These are phyloP conservation scores for Erythrophleum ivorense DNA, from an alignment of 331 rosid species.

Conservation along the genomic window DNA sequence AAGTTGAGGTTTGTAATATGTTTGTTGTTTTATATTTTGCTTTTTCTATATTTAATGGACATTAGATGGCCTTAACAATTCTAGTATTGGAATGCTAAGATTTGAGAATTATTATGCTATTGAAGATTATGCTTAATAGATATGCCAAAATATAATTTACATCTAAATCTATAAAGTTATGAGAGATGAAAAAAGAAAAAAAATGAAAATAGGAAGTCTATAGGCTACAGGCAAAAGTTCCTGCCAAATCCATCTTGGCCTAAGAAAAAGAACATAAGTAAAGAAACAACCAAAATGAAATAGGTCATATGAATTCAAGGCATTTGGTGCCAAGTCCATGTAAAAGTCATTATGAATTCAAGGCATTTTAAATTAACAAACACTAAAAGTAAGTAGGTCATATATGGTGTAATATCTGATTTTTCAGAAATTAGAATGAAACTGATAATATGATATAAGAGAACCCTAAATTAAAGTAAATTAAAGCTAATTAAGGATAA, in stretches of 20 bases:
- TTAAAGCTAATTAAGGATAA: too few relatives aligned
- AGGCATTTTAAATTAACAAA: neutral
- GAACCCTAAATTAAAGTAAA: too few relatives aligned
- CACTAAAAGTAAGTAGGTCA: neutral
- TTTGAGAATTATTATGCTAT: neutral
- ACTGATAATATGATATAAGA: too few relatives aligned
- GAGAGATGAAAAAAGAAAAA: neutral
- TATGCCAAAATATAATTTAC: neutral
- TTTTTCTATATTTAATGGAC: conserved; percentile 16
- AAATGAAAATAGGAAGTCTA: neutral
- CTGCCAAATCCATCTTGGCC: neutral
- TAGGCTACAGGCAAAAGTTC: neutral
- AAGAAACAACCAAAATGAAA: neutral
- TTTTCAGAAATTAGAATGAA: too few relatives aligned
- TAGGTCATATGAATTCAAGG: too few relatives aligned
- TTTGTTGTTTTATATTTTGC: conserved; percentile 15
- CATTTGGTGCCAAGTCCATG: neutral
- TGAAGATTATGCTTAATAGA: conserved; percentile 5
- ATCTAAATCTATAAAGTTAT: neutral
- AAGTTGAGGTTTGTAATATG: conserved; percentile 78
- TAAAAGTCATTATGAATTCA: conserved; percentile 10
- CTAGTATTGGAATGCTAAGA: neutral
- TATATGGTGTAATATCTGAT: too few relatives aligned
- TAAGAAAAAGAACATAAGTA: neutral
- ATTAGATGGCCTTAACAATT: too few relatives aligned